These are phyloP conservation scores for Nitzschia putrida DNA, from an alignment of 108 stramenopile species.

Conservation along the genomic window DNA sequence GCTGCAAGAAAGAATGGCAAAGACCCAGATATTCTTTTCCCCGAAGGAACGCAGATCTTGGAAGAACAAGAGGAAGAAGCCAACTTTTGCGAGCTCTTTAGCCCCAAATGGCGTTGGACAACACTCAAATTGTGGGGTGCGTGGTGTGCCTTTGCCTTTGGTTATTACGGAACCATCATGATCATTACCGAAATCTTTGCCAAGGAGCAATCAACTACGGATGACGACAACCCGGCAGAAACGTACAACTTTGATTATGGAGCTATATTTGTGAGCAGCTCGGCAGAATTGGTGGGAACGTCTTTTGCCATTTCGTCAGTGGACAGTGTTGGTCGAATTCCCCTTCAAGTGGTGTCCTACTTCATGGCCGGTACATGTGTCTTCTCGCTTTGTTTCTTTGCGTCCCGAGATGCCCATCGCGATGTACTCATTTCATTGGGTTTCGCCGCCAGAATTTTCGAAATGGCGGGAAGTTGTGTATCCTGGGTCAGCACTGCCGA, in stretches of 20 bases:
- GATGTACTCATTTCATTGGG: slow-evolving; percentile 44
- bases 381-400: slow-evolving; percentile 40
- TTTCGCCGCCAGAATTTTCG: slow-evolving; percentile 69
- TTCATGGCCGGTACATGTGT: slow-evolving; percentile 59
- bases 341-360: slow-evolving; percentile 59
- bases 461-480: slow-evolving; percentile 67
- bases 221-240: slow-evolving; percentile 22
- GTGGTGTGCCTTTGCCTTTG: slow-evolving; percentile 68
- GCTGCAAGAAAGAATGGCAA: slow-evolving; percentile 52
- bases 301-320: slow-evolving; percentile 57
- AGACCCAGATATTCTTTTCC: slow-evolving; percentile 46
- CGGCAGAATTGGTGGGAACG: slow-evolving; percentile 71
- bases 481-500: slow-evolving; percentile 82
- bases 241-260: slow-evolving; percentile 61
- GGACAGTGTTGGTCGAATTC: slow-evolving; percentile 66
- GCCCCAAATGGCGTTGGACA: slow-evolving; percentile 43
- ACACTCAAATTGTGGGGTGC: slow-evolving; percentile 52
- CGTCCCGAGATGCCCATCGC: slow-evolving; percentile 25
- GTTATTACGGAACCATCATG: slow-evolving; percentile 71
- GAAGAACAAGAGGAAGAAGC: slow-evolving; percentile 50
- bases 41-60: slow-evolving; percentile 33
- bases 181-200: slow-evolving; percentile 64
- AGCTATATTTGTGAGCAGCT: slow-evolving; percentile 64
- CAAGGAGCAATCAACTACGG: background rate
- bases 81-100: slow-evolving; percentile 41